Conservation (phyloP, 1,284 basidiomycete genomes). For the Trametes pubescens region DNA sequence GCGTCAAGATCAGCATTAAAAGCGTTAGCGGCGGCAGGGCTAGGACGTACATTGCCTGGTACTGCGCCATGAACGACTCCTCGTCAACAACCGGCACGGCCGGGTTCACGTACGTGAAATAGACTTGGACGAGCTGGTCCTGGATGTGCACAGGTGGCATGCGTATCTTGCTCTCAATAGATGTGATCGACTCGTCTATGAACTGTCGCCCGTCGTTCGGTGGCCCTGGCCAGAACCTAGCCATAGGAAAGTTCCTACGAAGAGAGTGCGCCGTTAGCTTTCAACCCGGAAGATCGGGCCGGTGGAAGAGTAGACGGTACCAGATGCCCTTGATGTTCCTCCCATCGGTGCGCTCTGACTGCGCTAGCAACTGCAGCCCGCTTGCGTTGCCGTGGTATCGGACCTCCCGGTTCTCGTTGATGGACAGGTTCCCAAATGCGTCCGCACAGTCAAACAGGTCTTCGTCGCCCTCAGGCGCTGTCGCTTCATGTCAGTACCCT, state of each 20-base stretch:
- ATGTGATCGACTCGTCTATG: slow-evolving; percentile 24
- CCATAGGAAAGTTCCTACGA: slow-evolving; percentile 74
- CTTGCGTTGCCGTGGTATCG: slow-evolving; percentile 73
- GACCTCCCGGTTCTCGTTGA: slow-evolving; percentile 81
- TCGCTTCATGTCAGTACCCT: too few species aligned
- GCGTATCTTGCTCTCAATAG: slow-evolving; percentile 49
- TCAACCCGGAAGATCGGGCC: too few species aligned
- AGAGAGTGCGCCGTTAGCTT: background rate
- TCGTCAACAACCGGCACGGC: slow-evolving; percentile 80
- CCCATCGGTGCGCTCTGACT: slow-evolving; percentile 66
- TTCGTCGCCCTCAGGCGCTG: slow-evolving; percentile 30
- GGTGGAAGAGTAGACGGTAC: slow-evolving; percentile 46
- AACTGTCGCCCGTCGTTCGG: slow-evolving; percentile 1
- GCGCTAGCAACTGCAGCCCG: slow-evolving; percentile 78
- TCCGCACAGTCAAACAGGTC: slow-evolving; percentile 63
- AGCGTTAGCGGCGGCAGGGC: background rate
- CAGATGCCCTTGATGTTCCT: slow-evolving; percentile 77
- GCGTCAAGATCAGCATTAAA: background rate
- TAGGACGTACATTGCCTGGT: slow-evolving; percentile 58
- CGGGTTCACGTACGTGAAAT: slow-evolving; percentile 84
- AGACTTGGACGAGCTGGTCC: slow-evolving; percentile 74
- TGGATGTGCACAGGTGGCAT: slow-evolving; percentile 69
- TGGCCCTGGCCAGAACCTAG: slow-evolving; percentile 48
- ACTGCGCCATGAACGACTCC: slow-evolving; percentile 72
- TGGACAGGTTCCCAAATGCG: slow-evolving; percentile 74